Evolutionary conservation across 164 flowering plant genomes (phyloP).

Genomic region (Piper longum): DNA sequence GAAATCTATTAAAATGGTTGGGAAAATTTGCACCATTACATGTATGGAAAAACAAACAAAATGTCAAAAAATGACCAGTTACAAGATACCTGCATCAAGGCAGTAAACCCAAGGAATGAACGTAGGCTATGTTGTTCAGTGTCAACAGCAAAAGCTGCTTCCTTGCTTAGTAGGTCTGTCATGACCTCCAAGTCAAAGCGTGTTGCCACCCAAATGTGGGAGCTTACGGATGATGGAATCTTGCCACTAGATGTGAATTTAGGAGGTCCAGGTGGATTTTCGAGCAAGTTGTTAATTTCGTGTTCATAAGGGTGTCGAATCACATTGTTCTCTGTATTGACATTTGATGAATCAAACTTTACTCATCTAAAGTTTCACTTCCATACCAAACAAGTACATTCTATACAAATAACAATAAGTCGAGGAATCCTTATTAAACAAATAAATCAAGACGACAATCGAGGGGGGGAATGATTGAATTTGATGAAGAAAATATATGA

Average conservation of each 20-base stretch:
- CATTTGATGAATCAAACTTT: too few species aligned
- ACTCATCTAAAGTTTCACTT: background rate
- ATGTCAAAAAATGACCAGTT: too few species aligned
- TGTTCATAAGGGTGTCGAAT: conserved; percentile 17
- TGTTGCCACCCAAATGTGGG: conserved; percentile 60
- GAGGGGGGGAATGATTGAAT: background rate
- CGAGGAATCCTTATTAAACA: background rate
- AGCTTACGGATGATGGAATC: conserved; percentile 23
- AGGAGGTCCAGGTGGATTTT: conserved; percentile 4
- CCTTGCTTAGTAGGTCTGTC: conserved; percentile 41
- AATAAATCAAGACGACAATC: background rate
- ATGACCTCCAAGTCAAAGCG: conserved; percentile 42
- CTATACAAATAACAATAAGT: background rate
- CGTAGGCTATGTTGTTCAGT: conserved; percentile 89
- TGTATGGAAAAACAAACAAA: background rate
- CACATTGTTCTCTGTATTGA: conserved; percentile 7
- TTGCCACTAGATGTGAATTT: conserved; percentile 1
- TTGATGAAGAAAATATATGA: background rate
- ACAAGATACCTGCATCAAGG: conserved; percentile 59
- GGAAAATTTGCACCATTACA: background rate
- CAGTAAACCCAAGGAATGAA: conserved; percentile 81
- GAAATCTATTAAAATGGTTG: conserved; percentile 45
- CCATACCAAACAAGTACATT: too few species aligned
- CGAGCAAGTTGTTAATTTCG: conserved; percentile 15
- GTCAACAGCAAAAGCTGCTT: conserved; percentile 67